Evolutionary conservation across 179 eudicot species (phyloP).

Genomic region (Spergularia azorica): DNA sequence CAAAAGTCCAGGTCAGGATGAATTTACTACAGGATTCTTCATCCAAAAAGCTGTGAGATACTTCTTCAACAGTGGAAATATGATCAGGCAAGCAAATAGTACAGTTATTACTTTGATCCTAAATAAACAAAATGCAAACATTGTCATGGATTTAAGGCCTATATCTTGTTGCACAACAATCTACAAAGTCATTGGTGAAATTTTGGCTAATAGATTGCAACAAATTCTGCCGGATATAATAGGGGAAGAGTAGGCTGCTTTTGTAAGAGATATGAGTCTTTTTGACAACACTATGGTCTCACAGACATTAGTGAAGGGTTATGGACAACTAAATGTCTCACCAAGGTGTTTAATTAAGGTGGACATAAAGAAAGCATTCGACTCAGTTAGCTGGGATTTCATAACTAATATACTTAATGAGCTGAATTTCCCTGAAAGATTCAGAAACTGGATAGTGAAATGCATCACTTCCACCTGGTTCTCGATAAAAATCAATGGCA

Average conservation of each 20-base stretch:
- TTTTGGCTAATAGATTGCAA: not conserved
- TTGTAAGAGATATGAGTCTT: not conserved
- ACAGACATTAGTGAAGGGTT: not conserved
- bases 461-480: not conserved
- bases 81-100: not conserved
- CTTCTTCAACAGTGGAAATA: not conserved
- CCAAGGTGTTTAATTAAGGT: not conserved
- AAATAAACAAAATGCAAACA: not conserved
- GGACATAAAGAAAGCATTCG: not conserved
- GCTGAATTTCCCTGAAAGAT: not conserved
- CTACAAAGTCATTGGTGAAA: not conserved
- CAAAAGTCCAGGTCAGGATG: not conserved
- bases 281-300: not conserved
- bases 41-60: not conserved
- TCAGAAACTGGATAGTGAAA: not conserved
- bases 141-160: not conserved
- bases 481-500: not conserved
- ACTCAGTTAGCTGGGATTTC: not conserved
- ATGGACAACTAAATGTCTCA: not conserved
- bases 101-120: not conserved
- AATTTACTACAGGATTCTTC: not conserved
- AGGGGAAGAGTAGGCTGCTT: not conserved
- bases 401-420: too few relatives aligned
- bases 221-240: not conserved
- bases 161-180: not conserved